These are phyloP conservation scores for Rhexocercosporidium sp. DNA, from an alignment of 2,329 filamentous ascomycete species.

Conservation along the genomic window DNA sequence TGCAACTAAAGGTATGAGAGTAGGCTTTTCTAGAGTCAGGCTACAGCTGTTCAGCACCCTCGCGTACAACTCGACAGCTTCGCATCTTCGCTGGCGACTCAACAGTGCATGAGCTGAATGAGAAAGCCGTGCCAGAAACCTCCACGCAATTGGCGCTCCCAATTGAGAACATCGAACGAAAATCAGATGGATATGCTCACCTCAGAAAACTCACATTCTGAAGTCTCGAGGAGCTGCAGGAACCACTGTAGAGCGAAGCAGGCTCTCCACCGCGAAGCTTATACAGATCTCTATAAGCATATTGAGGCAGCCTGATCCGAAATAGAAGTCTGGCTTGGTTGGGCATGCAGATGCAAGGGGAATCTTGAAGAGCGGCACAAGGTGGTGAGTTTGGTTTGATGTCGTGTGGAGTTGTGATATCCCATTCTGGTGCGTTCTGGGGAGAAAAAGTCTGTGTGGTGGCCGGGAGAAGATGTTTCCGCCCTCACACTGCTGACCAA, in stretches of 20 bases:
- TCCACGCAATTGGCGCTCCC: background rate
- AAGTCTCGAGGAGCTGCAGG: too few relatives aligned
- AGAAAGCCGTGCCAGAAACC: too few relatives aligned
- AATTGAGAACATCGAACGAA: background rate
- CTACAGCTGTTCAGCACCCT: too few relatives aligned
- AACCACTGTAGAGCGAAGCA: background rate
- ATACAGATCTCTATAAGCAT: background rate
- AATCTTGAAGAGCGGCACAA: background rate
- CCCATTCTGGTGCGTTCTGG: background rate
- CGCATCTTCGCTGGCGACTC: background rate
- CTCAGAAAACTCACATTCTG: background rate
- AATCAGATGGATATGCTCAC: background rate
- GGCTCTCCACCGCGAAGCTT: background rate
- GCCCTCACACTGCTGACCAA: constrained; percentile 3
- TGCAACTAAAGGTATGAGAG: too few relatives aligned
- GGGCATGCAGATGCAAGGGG: background rate
- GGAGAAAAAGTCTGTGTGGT: background rate
- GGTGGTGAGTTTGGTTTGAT: background rate
- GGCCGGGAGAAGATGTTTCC: background rate
- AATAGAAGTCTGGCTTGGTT: background rate
- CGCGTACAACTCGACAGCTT: background rate
- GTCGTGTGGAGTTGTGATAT: background rate
- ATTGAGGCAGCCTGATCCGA: constrained; percentile 10
- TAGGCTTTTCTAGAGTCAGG: too few relatives aligned
- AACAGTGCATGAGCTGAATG: too few relatives aligned